Percentiles rank a stretch among this genome's conserved stretches.
These are phyloP conservation scores for Fusarium hainanense DNA, from an alignment of 2,329 filamentous ascomycete species.

Conservation along the genomic window DNA sequence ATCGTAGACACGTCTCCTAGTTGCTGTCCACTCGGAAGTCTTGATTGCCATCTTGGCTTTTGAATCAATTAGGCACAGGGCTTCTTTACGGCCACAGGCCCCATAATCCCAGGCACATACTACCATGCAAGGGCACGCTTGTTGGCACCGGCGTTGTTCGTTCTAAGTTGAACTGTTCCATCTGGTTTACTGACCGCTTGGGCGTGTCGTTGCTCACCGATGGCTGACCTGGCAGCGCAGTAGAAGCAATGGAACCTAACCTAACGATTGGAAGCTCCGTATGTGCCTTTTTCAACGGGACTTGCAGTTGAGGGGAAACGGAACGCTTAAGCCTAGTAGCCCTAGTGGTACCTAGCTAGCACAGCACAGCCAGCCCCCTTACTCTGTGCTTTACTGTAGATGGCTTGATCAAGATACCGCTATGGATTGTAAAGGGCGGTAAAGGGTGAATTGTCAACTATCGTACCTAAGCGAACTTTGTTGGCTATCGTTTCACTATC, in stretches of 20 bases:
- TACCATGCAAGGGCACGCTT: constrained; percentile 40
- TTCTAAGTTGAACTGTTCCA: constrained; percentile 38
- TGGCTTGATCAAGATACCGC: constrained; percentile 11
- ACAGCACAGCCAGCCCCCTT: background rate
- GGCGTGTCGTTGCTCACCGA: constrained; percentile 24
- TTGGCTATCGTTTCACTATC: background rate
- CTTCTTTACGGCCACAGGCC: background rate
- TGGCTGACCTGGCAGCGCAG: constrained; percentile 23
- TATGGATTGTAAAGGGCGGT: constrained; percentile 22
- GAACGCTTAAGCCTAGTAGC: background rate
- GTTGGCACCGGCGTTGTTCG: constrained; percentile 13
- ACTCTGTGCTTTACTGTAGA: background rate
- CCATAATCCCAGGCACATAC: constrained; percentile 40
- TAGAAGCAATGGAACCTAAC: background rate
- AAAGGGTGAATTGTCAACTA: constrained; percentile 20
- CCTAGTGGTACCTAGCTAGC: background rate
- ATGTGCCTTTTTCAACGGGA: constrained; percentile 1
- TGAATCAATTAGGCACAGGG: background rate
- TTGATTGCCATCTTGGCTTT: constrained; percentile 29
- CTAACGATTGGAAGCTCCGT: background rate
- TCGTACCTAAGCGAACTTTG: constrained; percentile 24
- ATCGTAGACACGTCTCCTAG: constrained; percentile 28
- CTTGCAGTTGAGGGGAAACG: constrained; percentile 3
- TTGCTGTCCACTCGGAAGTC: constrained; percentile 20
- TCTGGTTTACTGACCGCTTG: constrained; percentile 26